phyloP scores from a whole-genome alignment of 106 monocot species.

The Apostasia shenzhenica region DNA sequence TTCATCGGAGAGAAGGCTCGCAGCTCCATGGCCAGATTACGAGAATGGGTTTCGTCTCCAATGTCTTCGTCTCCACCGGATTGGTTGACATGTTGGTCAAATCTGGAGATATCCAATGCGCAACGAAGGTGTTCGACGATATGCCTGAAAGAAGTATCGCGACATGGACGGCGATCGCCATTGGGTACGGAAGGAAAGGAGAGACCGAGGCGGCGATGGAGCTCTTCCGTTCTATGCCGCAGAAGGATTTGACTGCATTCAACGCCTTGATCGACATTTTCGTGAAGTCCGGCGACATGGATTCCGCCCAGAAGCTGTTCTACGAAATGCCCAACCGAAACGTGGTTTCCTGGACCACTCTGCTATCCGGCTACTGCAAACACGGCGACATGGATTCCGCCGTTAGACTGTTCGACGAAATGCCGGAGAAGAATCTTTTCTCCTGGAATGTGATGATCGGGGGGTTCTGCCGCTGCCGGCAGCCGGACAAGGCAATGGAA shows the following conservation, averaged over 20 bases:
- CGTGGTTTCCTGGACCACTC: slow-evolving; percentile 50
- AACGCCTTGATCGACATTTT: slow-evolving; percentile 49
- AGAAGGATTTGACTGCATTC: slow-evolving; percentile 35
- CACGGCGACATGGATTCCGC: slow-evolving; percentile 30
- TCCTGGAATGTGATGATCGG: slow-evolving; percentile 50
- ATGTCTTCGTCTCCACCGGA: slow-evolving; percentile 20
- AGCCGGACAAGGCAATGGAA: slow-evolving; percentile 23
- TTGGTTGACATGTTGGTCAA: slow-evolving; percentile 34
- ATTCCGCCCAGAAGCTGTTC: slow-evolving; percentile 29
- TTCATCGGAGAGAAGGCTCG: slow-evolving; percentile 8
- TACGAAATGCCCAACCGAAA: slow-evolving; percentile 29
- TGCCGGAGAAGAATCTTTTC: slow-evolving; percentile 33
- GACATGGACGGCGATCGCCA: slow-evolving; percentile 30
- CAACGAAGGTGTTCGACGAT: slow-evolving; percentile 27
- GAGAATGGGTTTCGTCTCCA: slow-evolving; percentile 20
- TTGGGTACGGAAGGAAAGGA: slow-evolving; percentile 27
- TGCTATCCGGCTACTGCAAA: slow-evolving; percentile 37
- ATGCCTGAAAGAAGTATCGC: slow-evolving; percentile 19
- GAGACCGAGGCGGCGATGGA: slow-evolving; percentile 14
- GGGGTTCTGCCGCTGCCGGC: slow-evolving; percentile 32
- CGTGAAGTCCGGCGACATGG: slow-evolving; percentile 28
- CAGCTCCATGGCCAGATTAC: slow-evolving; percentile 29
- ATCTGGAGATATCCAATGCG: slow-evolving; percentile 5
- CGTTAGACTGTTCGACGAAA: slow-evolving; percentile 24
- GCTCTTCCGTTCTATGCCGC: slow-evolving; percentile 29